phyloP scores from a whole-genome alignment of 2,329 filamentous ascomycete genomes.

The Fusarium pilosicola region DNA sequence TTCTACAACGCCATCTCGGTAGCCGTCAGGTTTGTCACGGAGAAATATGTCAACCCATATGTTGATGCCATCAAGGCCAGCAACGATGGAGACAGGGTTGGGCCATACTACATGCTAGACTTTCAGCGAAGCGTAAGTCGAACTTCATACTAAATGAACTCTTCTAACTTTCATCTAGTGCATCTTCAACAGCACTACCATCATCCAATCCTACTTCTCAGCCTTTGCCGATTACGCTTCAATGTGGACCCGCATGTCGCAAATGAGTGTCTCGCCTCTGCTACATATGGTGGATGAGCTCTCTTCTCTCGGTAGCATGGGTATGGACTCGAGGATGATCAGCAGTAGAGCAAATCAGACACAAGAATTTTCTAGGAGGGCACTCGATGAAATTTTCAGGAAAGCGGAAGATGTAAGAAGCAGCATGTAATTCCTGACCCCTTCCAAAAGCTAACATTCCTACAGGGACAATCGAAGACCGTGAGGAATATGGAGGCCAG shows the following conservation, averaged over 20 bases:
- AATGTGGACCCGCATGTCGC: background rate
- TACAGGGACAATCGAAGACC: background rate
- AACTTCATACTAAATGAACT: background rate
- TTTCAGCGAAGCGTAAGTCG: background rate
- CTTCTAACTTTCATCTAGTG: background rate
- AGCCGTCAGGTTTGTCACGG: background rate
- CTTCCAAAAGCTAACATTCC: background rate
- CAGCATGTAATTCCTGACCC: rapidly evolving
- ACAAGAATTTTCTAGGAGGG: background rate
- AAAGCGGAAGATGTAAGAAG: background rate
- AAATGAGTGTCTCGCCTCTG: background rate
- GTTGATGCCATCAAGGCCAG: background rate
- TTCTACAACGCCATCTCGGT: background rate
- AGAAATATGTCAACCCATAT: background rate
- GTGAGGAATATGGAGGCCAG: background rate
- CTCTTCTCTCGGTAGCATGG: background rate
- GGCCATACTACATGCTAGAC: background rate
- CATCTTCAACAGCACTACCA: background rate
- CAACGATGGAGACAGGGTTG: background rate
- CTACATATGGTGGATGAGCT: background rate
- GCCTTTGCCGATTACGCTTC: background rate
- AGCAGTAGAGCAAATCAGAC: background rate
- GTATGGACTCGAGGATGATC: background rate
- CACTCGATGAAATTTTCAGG: background rate
- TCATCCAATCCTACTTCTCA: background rate